Conservation (phyloP, 805 yeast species). For the Yamadazyma sp. region DNA sequence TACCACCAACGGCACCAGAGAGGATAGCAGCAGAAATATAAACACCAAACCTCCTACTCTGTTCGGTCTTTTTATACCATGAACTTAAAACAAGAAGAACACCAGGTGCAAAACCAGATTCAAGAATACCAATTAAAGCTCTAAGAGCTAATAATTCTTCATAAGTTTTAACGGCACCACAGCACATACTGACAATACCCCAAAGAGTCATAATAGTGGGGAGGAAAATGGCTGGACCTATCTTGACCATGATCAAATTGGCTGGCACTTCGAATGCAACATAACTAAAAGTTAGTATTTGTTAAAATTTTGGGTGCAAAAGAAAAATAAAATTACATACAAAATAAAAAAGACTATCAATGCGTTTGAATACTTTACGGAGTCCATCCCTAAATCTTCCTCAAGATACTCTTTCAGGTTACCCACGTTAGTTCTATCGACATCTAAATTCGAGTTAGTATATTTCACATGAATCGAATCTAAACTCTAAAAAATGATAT, state of each 20-base stretch:
- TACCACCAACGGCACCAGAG: slow-evolving; percentile 38
- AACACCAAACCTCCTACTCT: slow-evolving; percentile 32
- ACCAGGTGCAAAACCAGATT: slow-evolving; percentile 26
- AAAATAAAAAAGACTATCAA: slow-evolving; percentile 13
- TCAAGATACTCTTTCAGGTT: slow-evolving; percentile 12
- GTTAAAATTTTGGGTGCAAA: too few relatives aligned
- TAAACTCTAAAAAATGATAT: too few relatives aligned
- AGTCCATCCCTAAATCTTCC: slow-evolving; percentile 8
- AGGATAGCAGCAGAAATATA: slow-evolving; percentile 33
- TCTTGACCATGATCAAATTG: slow-evolving; percentile 9
- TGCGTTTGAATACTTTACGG: slow-evolving; percentile 9
- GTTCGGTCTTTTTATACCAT: slow-evolving; percentile 38
- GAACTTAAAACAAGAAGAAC: slow-evolving; percentile 34
- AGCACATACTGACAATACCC: slow-evolving; percentile 14
- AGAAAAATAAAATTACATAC: too few relatives aligned
- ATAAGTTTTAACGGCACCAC: slow-evolving; percentile 15
- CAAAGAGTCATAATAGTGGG: slow-evolving; percentile 17
- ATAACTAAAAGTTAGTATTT: too few relatives aligned
- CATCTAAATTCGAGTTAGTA: too few relatives aligned
- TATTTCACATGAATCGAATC: too few relatives aligned
- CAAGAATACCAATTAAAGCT: slow-evolving; percentile 7
- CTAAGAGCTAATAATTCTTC: slow-evolving; percentile 15
- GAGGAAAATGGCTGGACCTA: slow-evolving; percentile 14
- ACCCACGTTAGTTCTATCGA: slow-evolving; percentile 14
- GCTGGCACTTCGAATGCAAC: slow-evolving; percentile 12